Evolutionary conservation across 78 protist species (phyloP).

Genomic region (Andalucia godoyi): DNA sequence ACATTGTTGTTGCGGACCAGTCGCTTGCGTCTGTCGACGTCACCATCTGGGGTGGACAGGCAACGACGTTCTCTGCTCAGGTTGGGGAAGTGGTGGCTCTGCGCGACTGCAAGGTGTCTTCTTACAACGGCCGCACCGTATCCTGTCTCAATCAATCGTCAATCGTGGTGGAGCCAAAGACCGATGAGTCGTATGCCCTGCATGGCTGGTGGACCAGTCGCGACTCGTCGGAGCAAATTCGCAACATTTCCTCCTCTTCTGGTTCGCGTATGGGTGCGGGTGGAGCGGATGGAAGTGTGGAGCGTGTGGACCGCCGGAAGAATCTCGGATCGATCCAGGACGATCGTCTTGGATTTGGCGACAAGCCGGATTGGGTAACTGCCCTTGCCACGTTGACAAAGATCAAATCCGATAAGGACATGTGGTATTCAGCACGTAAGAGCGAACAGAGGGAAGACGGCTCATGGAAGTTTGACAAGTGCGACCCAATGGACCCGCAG

Average conservation of each 20-base stretch:
- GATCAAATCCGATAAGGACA: background rate
- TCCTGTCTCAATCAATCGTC: background rate
- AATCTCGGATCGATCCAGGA: no score
- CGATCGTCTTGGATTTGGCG: background rate
- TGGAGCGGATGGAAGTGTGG: background rate
- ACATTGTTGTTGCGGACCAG: constrained; percentile 7
- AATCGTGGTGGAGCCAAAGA: background rate
- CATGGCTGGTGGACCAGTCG: constrained; percentile 15
- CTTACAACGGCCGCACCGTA: constrained; percentile 9
- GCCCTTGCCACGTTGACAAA: background rate
- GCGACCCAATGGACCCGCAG: background rate
- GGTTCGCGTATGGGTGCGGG: background rate
- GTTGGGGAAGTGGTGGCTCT: background rate
- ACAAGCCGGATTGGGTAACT: constrained; percentile 1
- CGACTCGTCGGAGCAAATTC: background rate
- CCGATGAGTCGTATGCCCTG: constrained; percentile 6
- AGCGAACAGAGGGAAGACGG: background rate
- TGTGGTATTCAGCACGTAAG: background rate
- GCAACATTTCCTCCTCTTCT: background rate
- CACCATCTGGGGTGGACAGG: constrained; percentile 34
- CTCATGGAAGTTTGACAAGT: background rate
- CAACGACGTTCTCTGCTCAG: background rate
- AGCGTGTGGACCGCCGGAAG: no score
- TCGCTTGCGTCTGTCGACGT: constrained; percentile 5
- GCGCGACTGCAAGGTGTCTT: background rate